A percentile compares a stretch with the other conserved stretches of the same genome.
Conservation (phyloP, 192 early-diverging fungal species). For the Radiomyces spectabilis region DNA sequence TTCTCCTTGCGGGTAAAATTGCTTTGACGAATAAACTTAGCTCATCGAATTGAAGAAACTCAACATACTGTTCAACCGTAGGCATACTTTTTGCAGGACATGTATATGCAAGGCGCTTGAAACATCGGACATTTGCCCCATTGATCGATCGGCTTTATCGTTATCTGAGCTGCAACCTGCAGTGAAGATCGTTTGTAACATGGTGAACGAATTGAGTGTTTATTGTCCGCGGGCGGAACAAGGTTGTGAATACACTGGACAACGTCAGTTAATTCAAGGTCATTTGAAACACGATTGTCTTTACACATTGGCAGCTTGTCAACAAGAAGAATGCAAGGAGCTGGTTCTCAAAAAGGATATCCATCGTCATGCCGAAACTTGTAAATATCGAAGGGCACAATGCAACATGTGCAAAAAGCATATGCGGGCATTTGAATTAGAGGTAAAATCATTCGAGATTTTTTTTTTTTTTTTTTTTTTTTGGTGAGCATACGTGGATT, state of each 20-base stretch:
- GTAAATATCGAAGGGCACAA: conserved; percentile 40
- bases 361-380: conserved; percentile 46
- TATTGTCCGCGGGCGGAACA: conserved; percentile 42
- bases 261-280: conserved; percentile 43
- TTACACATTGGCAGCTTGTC: conserved; percentile 41
- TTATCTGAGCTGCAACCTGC: conserved; percentile 37
- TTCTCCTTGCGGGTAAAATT: conserved; percentile 31
- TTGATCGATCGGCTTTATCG: conserved; percentile 45
- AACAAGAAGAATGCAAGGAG: conserved; percentile 44
- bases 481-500: no score
- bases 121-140: conserved; percentile 41
- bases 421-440: conserved; percentile 36
- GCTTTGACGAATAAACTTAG: neutral
- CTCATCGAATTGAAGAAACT: neutral
- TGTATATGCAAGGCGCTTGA: conserved; percentile 53
- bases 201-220: conserved; percentile 60
- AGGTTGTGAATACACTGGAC: conserved; percentile 50
- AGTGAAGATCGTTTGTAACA: conserved; percentile 50
- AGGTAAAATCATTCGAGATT: conserved; percentile 30
- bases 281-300: conserved; percentile 53
- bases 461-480: neutral
- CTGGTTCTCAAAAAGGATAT: conserved; percentile 49
- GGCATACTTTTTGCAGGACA: conserved; percentile 59
- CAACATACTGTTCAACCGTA: conserved; percentile 3
- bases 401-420: conserved; percentile 51